A percentile compares a stretch with the other conserved stretches of the same genome.
These are phyloP conservation scores for Ramalina intermedia DNA, from an alignment of 495 filamentous ascomycete genomes.

Conservation along the genomic window DNA sequence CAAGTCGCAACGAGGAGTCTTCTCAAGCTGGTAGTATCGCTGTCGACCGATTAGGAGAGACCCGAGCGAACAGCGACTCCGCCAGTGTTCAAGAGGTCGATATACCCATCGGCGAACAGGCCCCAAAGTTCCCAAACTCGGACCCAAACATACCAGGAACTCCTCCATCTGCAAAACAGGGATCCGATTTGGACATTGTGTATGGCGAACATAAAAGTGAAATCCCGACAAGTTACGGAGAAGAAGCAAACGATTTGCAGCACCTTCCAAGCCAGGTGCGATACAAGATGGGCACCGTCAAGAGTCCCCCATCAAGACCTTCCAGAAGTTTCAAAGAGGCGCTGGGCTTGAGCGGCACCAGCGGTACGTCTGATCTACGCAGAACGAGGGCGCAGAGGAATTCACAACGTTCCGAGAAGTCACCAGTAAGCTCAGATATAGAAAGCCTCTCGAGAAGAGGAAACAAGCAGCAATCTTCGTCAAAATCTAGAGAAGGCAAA, in stretches of 20 bases:
- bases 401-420: conserved; percentile 29
- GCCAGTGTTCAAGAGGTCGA: conserved; percentile 43
- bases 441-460: neutral
- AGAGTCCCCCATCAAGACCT: conserved; percentile 4
- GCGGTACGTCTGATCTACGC: conserved; percentile 29
- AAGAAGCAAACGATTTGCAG: conserved; percentile 6
- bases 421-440: conserved; percentile 13
- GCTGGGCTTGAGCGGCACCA: conserved; percentile 14
- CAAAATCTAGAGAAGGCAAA: too few species aligned
- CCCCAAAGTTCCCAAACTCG: conserved; percentile 20
- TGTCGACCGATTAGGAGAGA: neutral
- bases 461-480: too few species aligned
- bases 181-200: too few species aligned
- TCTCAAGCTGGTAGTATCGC: neutral
- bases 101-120: conserved; percentile 63
- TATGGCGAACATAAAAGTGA: too few species aligned
- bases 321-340: conserved; percentile 17
- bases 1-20: conserved; percentile 1
- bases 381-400: conserved; percentile 40
- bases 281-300: neutral
- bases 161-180: too few species aligned
- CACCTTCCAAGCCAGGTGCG: conserved; percentile 13
- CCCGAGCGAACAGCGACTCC: conserved; percentile 13
- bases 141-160: neutral
- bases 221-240: too few species aligned